A percentile compares a stretch with the other conserved stretches of the same genome.
phyloP scores from a whole-genome alignment of 345 rosid genomes.

The Erucastrum elatum region DNA sequence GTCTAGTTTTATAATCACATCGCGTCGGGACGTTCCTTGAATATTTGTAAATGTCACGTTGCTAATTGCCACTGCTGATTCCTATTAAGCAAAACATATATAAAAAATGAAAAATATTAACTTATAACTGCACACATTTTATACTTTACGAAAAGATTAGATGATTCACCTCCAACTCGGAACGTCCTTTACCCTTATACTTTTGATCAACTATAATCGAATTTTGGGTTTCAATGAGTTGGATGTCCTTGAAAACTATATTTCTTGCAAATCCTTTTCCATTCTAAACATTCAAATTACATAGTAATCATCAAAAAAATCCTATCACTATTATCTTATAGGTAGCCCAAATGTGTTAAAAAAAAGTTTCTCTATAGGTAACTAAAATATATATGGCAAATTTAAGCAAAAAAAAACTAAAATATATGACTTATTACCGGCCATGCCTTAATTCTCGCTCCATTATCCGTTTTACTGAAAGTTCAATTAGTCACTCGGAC shows the following conservation, averaged over 20 bases:
- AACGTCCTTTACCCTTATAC: slow-evolving; percentile 17
- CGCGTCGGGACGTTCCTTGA: neutral
- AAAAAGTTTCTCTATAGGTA: no score
- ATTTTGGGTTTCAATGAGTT: slow-evolving; percentile 14
- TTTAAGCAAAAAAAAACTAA: no score
- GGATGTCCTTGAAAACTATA: slow-evolving; percentile 5
- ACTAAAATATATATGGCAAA: no score
- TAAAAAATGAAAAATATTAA: neutral
- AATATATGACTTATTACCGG: no score
- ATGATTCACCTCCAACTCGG: slow-evolving; percentile 6
- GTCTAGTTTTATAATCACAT: slow-evolving; percentile 21
- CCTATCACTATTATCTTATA: neutral
- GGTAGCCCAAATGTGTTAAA: no score
- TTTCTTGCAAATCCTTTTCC: slow-evolving; percentile 31
- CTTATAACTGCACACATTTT: neutral
- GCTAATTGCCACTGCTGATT: slow-evolving; percentile 35
- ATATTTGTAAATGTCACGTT: slow-evolving; percentile 23
- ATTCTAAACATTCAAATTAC: neutral
- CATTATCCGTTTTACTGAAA: slow-evolving; percentile 42
- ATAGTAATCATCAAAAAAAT: neutral
- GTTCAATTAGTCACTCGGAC: slow-evolving; percentile 44
- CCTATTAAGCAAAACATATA: slow-evolving; percentile 1
- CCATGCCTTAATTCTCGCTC: slow-evolving; percentile 63
- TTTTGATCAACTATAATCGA: slow-evolving; percentile 17
- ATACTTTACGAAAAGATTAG: neutral